Conservation (phyloP, 2,329 filamentous ascomycete species). For the Sarocladium kiliense region DNA sequence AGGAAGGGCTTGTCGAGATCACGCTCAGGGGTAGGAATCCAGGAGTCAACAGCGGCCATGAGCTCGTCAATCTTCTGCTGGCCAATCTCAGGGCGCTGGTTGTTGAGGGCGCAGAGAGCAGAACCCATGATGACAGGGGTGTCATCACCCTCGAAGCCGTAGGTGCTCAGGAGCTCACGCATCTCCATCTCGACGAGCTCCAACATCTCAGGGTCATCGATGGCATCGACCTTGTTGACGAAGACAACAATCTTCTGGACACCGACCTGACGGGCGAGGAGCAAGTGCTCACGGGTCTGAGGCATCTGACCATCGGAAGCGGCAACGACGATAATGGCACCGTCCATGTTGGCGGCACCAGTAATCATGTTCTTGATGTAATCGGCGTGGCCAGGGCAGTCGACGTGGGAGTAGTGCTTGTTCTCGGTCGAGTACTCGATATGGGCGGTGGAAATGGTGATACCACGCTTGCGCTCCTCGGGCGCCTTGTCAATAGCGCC, state of each 20-base stretch:
- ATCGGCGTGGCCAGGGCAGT: slow-evolving; percentile 99
- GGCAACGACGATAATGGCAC: slow-evolving; percentile 96
- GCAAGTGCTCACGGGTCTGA: slow-evolving; percentile 96
- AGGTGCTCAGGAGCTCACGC: slow-evolving; percentile 88
- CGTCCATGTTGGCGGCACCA: slow-evolving; percentile 98
- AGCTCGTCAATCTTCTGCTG: slow-evolving; percentile 85
- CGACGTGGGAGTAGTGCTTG: slow-evolving; percentile 98
- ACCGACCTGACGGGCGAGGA: slow-evolving; percentile 96
- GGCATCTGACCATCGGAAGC: slow-evolving; percentile 99
- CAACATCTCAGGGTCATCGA: slow-evolving; percentile 98
- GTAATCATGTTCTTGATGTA: slow-evolving; percentile 99
- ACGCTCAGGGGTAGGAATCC: slow-evolving; percentile 94
- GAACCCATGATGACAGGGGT: slow-evolving; percentile 97
- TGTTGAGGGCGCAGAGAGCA: slow-evolving; percentile 88
- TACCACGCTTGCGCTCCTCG: slow-evolving; percentile 99
- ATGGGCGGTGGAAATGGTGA: slow-evolving; percentile 97
- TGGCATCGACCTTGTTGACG: slow-evolving; percentile 98
- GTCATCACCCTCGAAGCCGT: slow-evolving; percentile 97
- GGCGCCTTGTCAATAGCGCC: slow-evolving; percentile 98
- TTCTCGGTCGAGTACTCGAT: slow-evolving; percentile 95
- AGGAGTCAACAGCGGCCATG: slow-evolving; percentile 80
- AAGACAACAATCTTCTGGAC: slow-evolving; percentile 98
- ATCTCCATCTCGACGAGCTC: slow-evolving; percentile 99
- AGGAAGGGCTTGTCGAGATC: slow-evolving; percentile 98
- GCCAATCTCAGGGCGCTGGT: slow-evolving; percentile 82